Base-by-base conservation (phyloP, 352 stramenopile genomes). In the Thalassiosira livingstoniorum region DNA sequence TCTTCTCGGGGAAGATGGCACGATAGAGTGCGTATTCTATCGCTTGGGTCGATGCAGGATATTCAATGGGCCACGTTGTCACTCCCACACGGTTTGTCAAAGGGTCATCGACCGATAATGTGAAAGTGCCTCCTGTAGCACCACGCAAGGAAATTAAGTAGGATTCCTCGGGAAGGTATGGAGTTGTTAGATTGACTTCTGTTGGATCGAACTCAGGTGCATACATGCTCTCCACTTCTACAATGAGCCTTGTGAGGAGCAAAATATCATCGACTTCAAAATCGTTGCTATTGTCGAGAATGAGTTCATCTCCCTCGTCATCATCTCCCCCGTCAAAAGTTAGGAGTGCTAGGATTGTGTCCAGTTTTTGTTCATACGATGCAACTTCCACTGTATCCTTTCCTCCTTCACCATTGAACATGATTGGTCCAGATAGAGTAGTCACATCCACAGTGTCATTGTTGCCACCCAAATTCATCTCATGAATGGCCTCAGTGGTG, bases 171-270 rank as follows among this genome's bases (percentile, higher is more conserved):
- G 72, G 78, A 47, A 74, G 53, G 35, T 60, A 45, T 29, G 53
- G 39, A 32, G 68, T 76, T 74, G 23, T n/a, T n/a, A n/a, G n/a
- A n/a, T n/a, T 64, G n/a, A 15, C 43, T 53, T 67, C 67, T 42
- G 39, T 29, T 25, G 25, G 29, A 60, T 43, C n/a, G n/a, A n/a
- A 11, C 18, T 75, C 64, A n/a, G 57, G 53, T 11, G 64, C 53
- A 25, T 72, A n/a, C 78, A 85, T 85, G 34, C 78, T 82, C n/a
- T 69, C 78, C 0, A 81, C 47, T 68, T 85, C 63, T 25, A 85
- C 62, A 34, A 80, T 42, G 21, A 80, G 62, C 15, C 71, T 42
- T 0, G 78, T 85, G n/a, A 85, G 42, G 72, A 74, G 72, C 7
- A 85, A 54, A 32, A 82, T 25, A 34, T 77, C 45, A 62, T 85